phyloP scores from a whole-genome alignment of 805 yeast genomes.

The Candida broadrunensis region DNA sequence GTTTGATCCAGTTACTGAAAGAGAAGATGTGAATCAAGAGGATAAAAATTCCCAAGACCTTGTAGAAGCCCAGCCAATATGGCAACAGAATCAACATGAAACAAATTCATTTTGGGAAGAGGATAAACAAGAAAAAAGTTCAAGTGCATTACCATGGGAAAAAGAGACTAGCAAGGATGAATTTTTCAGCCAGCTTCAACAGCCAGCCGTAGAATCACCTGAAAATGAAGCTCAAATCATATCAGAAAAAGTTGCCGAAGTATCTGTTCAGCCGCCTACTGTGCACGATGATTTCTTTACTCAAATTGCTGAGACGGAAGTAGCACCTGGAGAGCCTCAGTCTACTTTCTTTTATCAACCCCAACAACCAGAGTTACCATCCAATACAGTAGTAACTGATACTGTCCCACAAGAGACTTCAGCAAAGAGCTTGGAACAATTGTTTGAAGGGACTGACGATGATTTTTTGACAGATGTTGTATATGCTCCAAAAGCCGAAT shows the following conservation, averaged over 20 bases:
- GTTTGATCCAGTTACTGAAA: not conserved
- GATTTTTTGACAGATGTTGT: slow-evolving; percentile 10
- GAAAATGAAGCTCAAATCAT: not conserved
- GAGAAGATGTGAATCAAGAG: not conserved
- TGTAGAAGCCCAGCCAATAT: no score
- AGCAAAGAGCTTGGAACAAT: slow-evolving; percentile 4
- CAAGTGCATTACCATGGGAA: slow-evolving; percentile 6
- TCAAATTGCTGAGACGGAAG: no score
- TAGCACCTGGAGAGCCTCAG: not conserved
- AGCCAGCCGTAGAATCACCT: not conserved
- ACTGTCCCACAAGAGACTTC: not conserved
- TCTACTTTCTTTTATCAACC: not conserved
- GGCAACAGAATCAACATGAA: slow-evolving; percentile 1
- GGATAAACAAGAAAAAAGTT: slow-evolving; percentile 1
- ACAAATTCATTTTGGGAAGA: slow-evolving; percentile 12
- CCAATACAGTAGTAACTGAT: not conserved
- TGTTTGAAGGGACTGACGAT: slow-evolving; percentile 12
- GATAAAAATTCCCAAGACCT: no score
- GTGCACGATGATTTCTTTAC: slow-evolving; percentile 8
- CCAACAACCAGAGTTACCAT: not conserved
- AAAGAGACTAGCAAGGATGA: no score
- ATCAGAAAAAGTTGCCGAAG: not conserved
- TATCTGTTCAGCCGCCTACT: not conserved
- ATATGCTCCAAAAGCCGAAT: slow-evolving; percentile 1
- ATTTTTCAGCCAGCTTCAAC: no score